A percentile compares a stretch with the other conserved stretches of the same genome.
phyloP scores from a whole-genome alignment of 2,329 filamentous ascomycete genomes.

The Scedosporium dehoogii region DNA sequence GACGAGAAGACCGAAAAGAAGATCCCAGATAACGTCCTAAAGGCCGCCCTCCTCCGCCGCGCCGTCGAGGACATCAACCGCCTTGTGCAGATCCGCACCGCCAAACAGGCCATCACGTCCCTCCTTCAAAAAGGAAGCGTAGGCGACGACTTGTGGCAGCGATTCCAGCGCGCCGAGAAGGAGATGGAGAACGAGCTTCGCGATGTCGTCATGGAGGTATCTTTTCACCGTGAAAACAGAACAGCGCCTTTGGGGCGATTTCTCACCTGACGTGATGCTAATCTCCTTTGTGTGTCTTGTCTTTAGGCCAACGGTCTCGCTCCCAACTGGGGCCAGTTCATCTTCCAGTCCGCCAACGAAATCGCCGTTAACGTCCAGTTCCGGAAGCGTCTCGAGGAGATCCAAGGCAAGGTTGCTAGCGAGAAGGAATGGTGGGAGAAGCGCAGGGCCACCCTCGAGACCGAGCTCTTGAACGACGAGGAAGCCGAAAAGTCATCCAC shows the following conservation, averaged over 20 bases:
- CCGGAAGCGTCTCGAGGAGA: constrained; percentile 63
- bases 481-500: constrained; percentile 27
- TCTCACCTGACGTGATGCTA: not conserved
- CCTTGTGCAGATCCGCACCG: constrained; percentile 77
- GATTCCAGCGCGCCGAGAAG: constrained; percentile 85
- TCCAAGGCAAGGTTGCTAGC: constrained; percentile 57
- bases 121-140: constrained; percentile 85
- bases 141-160: constrained; percentile 90
- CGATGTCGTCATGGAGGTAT: constrained; percentile 86
- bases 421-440: constrained; percentile 94
- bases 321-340: constrained; percentile 82
- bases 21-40: constrained; percentile 75
- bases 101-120: constrained; percentile 77
- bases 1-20: constrained; percentile 56
- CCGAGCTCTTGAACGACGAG: constrained; percentile 65
- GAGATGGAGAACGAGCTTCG: constrained; percentile 94
- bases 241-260: not conserved
- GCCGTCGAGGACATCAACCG: constrained; percentile 89
- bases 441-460: constrained; percentile 61
- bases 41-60: constrained; percentile 78
- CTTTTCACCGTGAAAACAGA: not conserved
- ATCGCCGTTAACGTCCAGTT: constrained; percentile 78
- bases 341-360: constrained; percentile 97
- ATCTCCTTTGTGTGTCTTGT: not conserved
- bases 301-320: constrained; percentile 77